Conservation (phyloP, 225 moss, liverwort and hornwort species). For the Climacium dendroides region DNA sequence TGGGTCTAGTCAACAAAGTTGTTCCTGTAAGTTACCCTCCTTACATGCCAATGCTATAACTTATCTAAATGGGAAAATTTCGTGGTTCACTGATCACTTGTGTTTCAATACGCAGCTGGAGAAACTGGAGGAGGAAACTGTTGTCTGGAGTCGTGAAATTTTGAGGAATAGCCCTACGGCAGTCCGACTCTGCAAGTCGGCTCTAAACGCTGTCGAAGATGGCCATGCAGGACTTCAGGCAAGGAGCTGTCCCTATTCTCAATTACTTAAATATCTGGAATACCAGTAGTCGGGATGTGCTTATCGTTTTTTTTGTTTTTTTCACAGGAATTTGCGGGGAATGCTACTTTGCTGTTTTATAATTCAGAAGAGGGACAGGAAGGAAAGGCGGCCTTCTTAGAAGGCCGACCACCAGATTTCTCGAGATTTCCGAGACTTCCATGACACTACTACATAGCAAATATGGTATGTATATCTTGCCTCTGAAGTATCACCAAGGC, state of each 20-base stretch:
- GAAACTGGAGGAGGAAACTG: constrained; percentile 80
- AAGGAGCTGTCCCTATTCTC: background rate
- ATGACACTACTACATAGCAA: background rate
- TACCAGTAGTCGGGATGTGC: background rate
- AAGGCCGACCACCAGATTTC: constrained; percentile 84
- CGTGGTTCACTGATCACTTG: background rate
- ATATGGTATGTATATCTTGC: background rate
- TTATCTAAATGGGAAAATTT: background rate
- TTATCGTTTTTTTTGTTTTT: background rate
- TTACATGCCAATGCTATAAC: background rate
- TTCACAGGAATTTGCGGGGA: constrained; percentile 73
- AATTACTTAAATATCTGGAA: background rate
- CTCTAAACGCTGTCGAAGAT: constrained; percentile 86
- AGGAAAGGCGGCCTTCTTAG: constrained; percentile 74
- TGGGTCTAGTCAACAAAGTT: constrained; percentile 91
- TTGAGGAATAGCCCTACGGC: constrained; percentile 90
- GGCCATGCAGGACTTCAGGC: constrained; percentile 85
- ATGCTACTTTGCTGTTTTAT: constrained; percentile 84
- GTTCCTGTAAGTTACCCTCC: constrained; percentile 63
- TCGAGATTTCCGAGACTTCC: constrained; percentile 82
- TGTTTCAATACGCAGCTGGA: constrained; percentile 39
- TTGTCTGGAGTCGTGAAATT: constrained; percentile 93
- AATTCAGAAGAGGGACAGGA: constrained; percentile 83
- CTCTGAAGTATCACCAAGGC: background rate
- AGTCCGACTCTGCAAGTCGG: constrained; percentile 78